Evolutionary conservation across 2,329 filamentous ascomycete genomes (phyloP).

Genomic region (Plectosphaerella sp.): DNA sequence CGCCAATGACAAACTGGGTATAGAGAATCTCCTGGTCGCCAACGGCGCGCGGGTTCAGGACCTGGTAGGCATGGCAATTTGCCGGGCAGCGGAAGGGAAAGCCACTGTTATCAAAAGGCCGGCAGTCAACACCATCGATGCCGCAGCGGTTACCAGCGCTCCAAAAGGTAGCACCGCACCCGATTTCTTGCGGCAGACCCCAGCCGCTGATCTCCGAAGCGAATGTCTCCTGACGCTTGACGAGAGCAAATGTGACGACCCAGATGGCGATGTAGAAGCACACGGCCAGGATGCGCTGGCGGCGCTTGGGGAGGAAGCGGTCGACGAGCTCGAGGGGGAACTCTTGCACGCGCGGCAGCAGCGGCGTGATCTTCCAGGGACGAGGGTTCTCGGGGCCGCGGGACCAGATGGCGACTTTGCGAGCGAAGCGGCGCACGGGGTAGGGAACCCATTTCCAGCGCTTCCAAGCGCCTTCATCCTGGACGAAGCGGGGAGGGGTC

Average conservation of each 20-base stretch:
- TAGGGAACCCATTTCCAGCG: constrained; percentile 56
- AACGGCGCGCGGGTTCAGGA: constrained; percentile 71
- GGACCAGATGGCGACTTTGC: constrained; percentile 43
- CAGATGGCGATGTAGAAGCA: constrained; percentile 60
- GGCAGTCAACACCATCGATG: constrained; percentile 68
- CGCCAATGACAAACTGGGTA: constrained; percentile 63
- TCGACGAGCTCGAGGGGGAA: constrained; percentile 62
- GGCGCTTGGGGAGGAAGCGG: constrained; percentile 53
- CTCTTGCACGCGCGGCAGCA: constrained; percentile 64
- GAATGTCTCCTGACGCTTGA: constrained; percentile 59
- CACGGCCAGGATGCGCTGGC: constrained; percentile 55
- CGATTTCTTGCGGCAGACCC: constrained; percentile 60
- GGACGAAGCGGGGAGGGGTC: constrained; percentile 53
- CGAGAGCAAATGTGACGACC: constrained; percentile 64
- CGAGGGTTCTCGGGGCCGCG: constrained; percentile 51
- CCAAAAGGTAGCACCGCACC: constrained; percentile 70
- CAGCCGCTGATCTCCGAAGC: constrained; percentile 61
- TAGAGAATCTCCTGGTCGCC: constrained; percentile 66
- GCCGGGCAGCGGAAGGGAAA: constrained; percentile 74
- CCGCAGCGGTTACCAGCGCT: constrained; percentile 66
- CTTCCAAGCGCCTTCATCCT: constrained; percentile 48
- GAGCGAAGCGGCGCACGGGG: constrained; percentile 42
- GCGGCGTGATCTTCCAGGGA: constrained; percentile 47
- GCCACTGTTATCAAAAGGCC: constrained; percentile 66
- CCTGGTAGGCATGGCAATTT: constrained; percentile 60